phyloP scores from a whole-genome alignment of 805 yeast species.

The Candida takata region DNA sequence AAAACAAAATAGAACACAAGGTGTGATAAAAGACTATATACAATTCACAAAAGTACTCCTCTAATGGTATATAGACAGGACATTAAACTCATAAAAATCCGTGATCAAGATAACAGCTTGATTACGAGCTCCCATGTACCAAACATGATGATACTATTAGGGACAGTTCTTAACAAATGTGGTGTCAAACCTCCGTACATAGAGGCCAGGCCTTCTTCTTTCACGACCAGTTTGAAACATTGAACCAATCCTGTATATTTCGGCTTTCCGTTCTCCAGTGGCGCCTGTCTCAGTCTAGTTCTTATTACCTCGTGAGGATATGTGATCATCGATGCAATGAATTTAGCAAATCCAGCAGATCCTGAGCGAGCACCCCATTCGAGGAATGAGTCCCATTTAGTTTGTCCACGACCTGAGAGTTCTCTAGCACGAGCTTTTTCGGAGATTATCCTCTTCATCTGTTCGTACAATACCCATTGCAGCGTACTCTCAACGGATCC shows the following conservation, averaged over 20 bases:
- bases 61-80: background rate
- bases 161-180: slow-evolving; percentile 92
- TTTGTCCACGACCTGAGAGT: slow-evolving; percentile 26
- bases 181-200: slow-evolving; percentile 99
- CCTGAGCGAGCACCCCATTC: slow-evolving; percentile 97
- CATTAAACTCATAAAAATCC: background rate
- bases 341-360: slow-evolving; percentile 94
- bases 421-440: slow-evolving; percentile 39
- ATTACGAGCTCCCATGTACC: slow-evolving; percentile 95
- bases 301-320: slow-evolving; percentile 97
- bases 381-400: slow-evolving; percentile 53
- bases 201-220: slow-evolving; percentile 87
- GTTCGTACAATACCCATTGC: slow-evolving; percentile 96
- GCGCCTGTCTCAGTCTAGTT: slow-evolving; percentile 93
- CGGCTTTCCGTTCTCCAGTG: slow-evolving; percentile 67
- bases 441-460: slow-evolving; percentile 69
- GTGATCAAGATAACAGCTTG: slow-evolving; percentile 40
- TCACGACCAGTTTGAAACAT: slow-evolving; percentile 76
- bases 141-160: slow-evolving; percentile 96
- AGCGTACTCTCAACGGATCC: slow-evolving; percentile 90
- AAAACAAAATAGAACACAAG: background rate
- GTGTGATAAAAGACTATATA: background rate
- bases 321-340: slow-evolving; percentile 84
- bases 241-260: slow-evolving; percentile 88
- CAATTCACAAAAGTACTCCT: background rate